Evolutionary conservation across 2,329 filamentous ascomycete genomes (phyloP).

Genomic region (Akanthomyces uredinophilus): DNA sequence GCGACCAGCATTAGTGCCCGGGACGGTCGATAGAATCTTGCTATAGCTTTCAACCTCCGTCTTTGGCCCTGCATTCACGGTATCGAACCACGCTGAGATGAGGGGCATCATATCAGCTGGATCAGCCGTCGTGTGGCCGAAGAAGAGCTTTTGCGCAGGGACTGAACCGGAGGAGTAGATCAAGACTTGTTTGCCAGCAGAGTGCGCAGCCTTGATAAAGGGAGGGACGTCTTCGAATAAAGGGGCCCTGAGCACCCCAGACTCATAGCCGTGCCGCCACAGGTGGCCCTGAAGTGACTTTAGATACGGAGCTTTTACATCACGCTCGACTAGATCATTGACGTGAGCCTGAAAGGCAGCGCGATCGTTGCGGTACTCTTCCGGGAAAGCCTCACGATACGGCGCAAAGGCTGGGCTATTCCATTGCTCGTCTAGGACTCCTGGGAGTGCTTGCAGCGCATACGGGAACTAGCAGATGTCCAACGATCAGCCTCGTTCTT

Average conservation of each 20-base stretch:
- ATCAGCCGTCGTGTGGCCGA: conserved; percentile 58
- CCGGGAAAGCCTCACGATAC: conserved; percentile 68
- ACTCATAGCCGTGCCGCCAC: conserved; percentile 69
- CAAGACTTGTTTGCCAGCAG: conserved; percentile 52
- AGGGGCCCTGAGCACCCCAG: conserved; percentile 64
- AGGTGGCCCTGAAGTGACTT: conserved; percentile 77
- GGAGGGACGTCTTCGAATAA: conserved; percentile 71
- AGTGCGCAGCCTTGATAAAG: conserved; percentile 55
- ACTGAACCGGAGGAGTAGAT: conserved; percentile 83
- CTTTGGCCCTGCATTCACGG: conserved; percentile 74
- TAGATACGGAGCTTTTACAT: conserved; percentile 71
- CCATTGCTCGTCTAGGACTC: conserved; percentile 63
- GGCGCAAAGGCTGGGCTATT: conserved; percentile 55
- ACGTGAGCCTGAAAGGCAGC: conserved; percentile 61
- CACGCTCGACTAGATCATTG: conserved; percentile 62
- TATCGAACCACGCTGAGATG: conserved; percentile 70
- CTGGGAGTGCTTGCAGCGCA: conserved; percentile 61
- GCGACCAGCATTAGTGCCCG: conserved; percentile 41
- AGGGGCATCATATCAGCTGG: conserved; percentile 54
- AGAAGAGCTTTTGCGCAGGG: conserved; percentile 74
- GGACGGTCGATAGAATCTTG: conserved; percentile 48
- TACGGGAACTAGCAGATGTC: conserved; percentile 62
- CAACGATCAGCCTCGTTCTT: background rate
- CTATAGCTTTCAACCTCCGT: conserved; percentile 61
- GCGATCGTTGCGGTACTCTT: conserved; percentile 54